Percentiles rank a stretch among this genome's conserved stretches.
Conservation (phyloP, 805 yeast species). For the Candida pseudofarinosa region DNA sequence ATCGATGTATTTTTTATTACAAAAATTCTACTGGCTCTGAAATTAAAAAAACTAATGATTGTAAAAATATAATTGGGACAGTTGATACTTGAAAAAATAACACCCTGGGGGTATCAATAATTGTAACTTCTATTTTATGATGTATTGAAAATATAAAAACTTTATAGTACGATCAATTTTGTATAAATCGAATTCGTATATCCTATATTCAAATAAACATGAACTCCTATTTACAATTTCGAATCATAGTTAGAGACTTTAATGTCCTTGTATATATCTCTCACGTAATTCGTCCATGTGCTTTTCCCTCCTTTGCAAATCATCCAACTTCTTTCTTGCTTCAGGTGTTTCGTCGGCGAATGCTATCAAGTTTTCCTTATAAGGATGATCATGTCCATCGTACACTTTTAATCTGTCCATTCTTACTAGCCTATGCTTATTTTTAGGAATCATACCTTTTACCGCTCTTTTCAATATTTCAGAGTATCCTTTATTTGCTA, state of each 20-base stretch:
- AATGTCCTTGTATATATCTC: slow-evolving; percentile 25
- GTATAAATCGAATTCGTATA: neutral
- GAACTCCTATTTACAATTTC: neutral
- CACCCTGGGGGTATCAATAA: neutral
- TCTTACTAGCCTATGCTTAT: slow-evolving; percentile 72
- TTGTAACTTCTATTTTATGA: neutral
- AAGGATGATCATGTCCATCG: slow-evolving; percentile 89
- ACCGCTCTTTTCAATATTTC: slow-evolving; percentile 86
- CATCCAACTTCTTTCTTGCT: slow-evolving; percentile 41
- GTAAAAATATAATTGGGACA: too few relatives aligned
- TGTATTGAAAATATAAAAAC: neutral
- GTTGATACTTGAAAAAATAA: neutral
- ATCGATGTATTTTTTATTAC: too few relatives aligned
- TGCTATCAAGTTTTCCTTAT: slow-evolving; percentile 75
- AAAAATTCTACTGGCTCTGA: too few relatives aligned
- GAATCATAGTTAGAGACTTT: neutral
- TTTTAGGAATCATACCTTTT: slow-evolving; percentile 94
- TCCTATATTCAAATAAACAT: too few relatives aligned
- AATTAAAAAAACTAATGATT: too few relatives aligned
- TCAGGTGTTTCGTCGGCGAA: slow-evolving; percentile 72
- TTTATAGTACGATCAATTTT: neutral
- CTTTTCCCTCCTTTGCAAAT: slow-evolving; percentile 32
- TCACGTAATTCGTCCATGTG: slow-evolving; percentile 31
- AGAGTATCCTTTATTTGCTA: slow-evolving; percentile 78
- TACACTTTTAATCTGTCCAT: slow-evolving; percentile 79